Evolutionary conservation across 306 rosid genomes (phyloP).

Genomic region (Pueraria montana): DNA sequence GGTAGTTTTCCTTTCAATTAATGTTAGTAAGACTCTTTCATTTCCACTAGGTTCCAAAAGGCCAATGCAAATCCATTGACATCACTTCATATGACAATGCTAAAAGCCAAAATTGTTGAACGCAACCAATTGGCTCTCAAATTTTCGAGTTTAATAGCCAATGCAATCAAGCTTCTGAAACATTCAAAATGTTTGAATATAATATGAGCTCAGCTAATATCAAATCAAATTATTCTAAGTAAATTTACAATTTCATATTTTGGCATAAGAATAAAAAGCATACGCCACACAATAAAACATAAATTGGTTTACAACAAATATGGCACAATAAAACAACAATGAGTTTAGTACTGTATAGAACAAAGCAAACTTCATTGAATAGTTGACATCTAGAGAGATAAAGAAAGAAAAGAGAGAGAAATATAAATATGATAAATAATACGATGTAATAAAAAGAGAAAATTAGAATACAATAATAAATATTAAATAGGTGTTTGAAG

Average conservation of each 20-base stretch:
- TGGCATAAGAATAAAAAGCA: not conserved
- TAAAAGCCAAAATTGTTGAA: not conserved
- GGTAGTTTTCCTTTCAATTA: not conserved
- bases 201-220: not conserved
- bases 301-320: not conserved
- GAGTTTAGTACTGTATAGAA: not conserved
- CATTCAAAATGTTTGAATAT: not conserved
- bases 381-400: too few relatives aligned
- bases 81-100: not conserved
- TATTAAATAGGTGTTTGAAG: too few relatives aligned
- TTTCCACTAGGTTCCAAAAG: not conserved
- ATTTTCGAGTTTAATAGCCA: too few relatives aligned
- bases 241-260: not conserved
- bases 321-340: not conserved
- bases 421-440: too few relatives aligned
- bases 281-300: not conserved
- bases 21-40: too few relatives aligned
- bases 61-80: not conserved
- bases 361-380: not conserved
- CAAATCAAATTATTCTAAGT: not conserved
- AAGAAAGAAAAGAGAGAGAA: too few relatives aligned
- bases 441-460: too few relatives aligned
- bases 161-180: not conserved
- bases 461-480: too few relatives aligned
- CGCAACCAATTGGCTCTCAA: not conserved